phyloP scores from a whole-genome alignment of 192 early-diverging fungal genomes.

The Borealophlyctis nickersoniae region DNA sequence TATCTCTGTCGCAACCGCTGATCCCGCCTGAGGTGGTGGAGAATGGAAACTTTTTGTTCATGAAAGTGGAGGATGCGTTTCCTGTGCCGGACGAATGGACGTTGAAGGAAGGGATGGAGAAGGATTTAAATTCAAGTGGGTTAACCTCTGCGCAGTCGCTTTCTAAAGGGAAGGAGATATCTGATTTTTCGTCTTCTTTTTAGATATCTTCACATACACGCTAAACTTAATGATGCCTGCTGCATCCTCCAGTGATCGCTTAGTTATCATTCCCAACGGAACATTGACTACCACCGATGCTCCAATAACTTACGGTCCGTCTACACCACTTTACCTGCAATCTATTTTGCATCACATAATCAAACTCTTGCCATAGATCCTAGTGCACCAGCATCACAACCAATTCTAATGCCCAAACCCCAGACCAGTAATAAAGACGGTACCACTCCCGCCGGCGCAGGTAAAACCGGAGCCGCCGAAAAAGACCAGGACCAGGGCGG shows the following conservation, averaged over 20 bases:
- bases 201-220: conserved; percentile 50
- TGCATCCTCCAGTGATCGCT: conserved; percentile 35
- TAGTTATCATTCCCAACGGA: conserved; percentile 40
- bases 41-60: conserved; percentile 46
- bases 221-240: conserved; percentile 47
- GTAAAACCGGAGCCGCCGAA: too few species aligned
- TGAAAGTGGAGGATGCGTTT: conserved; percentile 46
- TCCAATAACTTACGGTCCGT: conserved; percentile 5
- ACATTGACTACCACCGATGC: conserved; percentile 35
- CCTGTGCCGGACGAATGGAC: conserved; percentile 64
- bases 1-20: conserved; percentile 40
- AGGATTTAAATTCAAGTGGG: conserved; percentile 60
- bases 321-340: not conserved
- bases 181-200: conserved; percentile 14
- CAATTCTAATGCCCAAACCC: conserved; percentile 27
- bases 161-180: too few species aligned
- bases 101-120: conserved; percentile 58
- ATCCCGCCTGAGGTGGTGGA: conserved; percentile 45
- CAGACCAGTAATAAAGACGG: too few species aligned
- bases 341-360: conserved; percentile 1
- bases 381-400: conserved; percentile 14
- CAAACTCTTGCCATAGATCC: conserved; percentile 28
- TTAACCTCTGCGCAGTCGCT: too few species aligned
- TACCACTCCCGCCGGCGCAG: too few species aligned
- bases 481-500: too few species aligned